These are phyloP conservation scores for Starmera dryadoides DNA, from an alignment of 805 yeast species.

Conservation along the genomic window DNA sequence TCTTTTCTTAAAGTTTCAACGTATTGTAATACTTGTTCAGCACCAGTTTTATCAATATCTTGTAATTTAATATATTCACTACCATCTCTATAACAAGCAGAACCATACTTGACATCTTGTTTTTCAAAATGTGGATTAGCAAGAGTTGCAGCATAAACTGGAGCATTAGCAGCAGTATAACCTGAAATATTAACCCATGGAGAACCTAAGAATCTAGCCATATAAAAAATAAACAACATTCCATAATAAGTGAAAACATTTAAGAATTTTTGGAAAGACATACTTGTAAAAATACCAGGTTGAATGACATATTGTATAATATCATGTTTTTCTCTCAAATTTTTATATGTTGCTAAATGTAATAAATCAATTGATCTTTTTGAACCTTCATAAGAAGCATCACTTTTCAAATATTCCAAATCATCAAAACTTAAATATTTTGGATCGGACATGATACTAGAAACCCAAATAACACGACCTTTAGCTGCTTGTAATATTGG, in stretches of 20 bases:
- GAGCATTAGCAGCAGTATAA: constrained; percentile 85
- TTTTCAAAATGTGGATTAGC: constrained; percentile 40
- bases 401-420: constrained; percentile 56
- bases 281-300: constrained; percentile 90
- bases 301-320: constrained; percentile 75
- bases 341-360: constrained; percentile 62
- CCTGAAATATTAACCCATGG: constrained; percentile 88
- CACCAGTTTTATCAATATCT: constrained; percentile 57
- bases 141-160: constrained; percentile 54
- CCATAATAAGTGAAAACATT: constrained; percentile 78
- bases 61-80: constrained; percentile 49
- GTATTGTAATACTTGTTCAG: constrained; percentile 58
- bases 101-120: constrained; percentile 59
- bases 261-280: constrained; percentile 68
- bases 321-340: constrained; percentile 41
- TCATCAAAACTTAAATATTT: constrained; percentile 69
- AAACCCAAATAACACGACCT: constrained; percentile 77
- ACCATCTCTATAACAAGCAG: constrained; percentile 63
- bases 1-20: constrained; percentile 46
- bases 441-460: constrained; percentile 76
- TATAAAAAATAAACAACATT: constrained; percentile 76
- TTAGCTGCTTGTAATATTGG: constrained; percentile 46
- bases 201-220: constrained; percentile 78
- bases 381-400: constrained; percentile 84
- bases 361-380: constrained; percentile 79